phyloP scores from a whole-genome alignment of 2,329 filamentous ascomycete genomes.

The Pochonia chlamydosporia region DNA sequence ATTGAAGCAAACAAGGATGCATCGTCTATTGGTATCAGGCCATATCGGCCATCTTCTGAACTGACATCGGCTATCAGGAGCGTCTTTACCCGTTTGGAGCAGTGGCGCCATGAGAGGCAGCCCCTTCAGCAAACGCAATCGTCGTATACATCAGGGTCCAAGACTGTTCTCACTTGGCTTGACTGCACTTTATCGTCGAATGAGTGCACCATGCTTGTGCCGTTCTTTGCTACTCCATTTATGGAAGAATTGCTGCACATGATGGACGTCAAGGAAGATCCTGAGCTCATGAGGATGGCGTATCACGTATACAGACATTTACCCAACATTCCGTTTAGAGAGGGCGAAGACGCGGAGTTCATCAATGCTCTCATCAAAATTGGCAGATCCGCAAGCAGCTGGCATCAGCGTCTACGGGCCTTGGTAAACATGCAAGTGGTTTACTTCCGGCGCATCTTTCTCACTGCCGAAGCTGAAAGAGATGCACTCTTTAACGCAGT shows the following conservation, averaged over 20 bases:
- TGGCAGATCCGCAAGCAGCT: conserved; percentile 75
- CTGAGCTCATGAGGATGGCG: conserved; percentile 86
- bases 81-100: conserved; percentile 74
- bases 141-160: conserved; percentile 90
- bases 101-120: conserved; percentile 77
- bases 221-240: conserved; percentile 85
- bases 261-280: conserved; percentile 99
- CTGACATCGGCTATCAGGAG: conserved; percentile 66
- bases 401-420: conserved; percentile 92
- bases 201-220: conserved; percentile 84
- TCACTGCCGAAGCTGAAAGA: conserved; percentile 70
- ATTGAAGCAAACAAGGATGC: conserved; percentile 71
- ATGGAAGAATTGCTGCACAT: conserved; percentile 94
- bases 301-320: conserved; percentile 97
- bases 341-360: conserved; percentile 78
- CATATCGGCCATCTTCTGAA: conserved; percentile 72
- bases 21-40: conserved; percentile 77
- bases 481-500: conserved; percentile 83
- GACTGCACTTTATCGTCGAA: conserved; percentile 86
- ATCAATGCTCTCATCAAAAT: conserved; percentile 83
- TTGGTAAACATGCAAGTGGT: conserved; percentile 98
- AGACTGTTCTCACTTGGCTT: conserved; percentile 93
- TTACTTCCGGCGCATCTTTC: conserved; percentile 93
- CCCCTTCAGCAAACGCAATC: conserved; percentile 91
- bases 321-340: conserved; percentile 87